Evolutionary conservation across 305 asterid species (phyloP).

Genomic region (Petunia hybrid): DNA sequence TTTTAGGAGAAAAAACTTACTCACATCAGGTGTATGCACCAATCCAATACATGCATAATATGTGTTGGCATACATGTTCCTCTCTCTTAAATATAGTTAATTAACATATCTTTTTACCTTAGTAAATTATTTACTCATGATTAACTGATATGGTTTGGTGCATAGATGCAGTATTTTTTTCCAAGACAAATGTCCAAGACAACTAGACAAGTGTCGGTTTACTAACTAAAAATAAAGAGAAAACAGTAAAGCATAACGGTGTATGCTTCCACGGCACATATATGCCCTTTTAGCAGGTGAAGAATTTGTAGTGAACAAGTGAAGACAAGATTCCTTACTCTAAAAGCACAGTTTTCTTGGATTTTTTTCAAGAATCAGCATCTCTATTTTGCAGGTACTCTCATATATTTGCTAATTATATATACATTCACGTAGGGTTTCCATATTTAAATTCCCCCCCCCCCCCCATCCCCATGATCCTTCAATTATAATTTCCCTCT

Average conservation of each 20-base stretch:
- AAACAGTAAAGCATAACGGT: no score
- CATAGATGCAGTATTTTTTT: neutral
- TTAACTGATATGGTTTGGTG: neutral
- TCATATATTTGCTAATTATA: neutral
- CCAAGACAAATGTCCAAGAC: no score
- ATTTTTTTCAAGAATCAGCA: slow-evolving; percentile 11
- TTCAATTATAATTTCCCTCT: neutral
- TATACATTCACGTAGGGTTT: neutral
- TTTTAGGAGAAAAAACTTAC: neutral
- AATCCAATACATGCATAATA: neutral
- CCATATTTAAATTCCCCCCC: neutral
- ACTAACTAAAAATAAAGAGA: no score
- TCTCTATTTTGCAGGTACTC: neutral
- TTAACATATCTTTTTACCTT: neutral
- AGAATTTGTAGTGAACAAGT: no score
- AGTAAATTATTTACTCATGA: neutral
- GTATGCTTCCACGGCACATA: no score
- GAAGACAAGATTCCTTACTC: neutral
- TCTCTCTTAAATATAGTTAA: neutral
- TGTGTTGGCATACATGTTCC: neutral
- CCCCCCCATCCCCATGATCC: neutral
- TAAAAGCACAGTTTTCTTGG: neutral
- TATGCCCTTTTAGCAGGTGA: no score
- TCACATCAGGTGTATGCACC: neutral
- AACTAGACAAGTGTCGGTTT: no score